Base-by-base conservation (phyloP, 176 grass and related monocot genomes). In the Oryza meridionalis region DNA sequence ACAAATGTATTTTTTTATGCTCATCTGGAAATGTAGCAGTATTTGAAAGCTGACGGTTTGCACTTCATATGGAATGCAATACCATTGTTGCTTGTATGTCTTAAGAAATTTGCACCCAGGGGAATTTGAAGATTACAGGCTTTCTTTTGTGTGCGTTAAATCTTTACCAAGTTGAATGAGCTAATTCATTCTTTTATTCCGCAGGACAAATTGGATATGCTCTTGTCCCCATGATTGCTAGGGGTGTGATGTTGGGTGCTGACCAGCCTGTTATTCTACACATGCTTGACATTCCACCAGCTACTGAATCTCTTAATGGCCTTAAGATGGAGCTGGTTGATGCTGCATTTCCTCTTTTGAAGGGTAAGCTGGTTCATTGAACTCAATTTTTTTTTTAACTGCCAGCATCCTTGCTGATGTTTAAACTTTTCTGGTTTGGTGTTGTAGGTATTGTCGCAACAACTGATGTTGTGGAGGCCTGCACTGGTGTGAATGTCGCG, bases 121-220 rank as follows among this genome's bases (percentile, higher is more conserved):
- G 14, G 44, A 6, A 47, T n/a, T 53, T 67, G 63, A 25, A 32
- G 12, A 11, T 11, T 25, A 6, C 17, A 3, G 0, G 7, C 19
- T 73, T 42, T 72, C 42, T 71, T 13, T 74, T 25, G 31, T 69
- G 66, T 67, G 13, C 24, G 15, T n/a, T 65, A 40, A 65, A 15
- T 27, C 35, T 86, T 65, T 77, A 15, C 1, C 16, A 67, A 21
- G 49, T 40, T 82, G 12, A 21, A n/a, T 35, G 49, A 69, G 9
- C 47, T 90, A 45, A 79, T 73, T 69, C 83, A 37, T 71, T 82
- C 29, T 50, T 83, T 75, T 55, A 19, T 70, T 89, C 0, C n/a
- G n/a, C 65, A 99, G 96, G 96, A 19, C 96, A 99, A 99, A 96
- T 99, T 32, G 96, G 96, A 72, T 99, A 95, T 92, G 96, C 96